Evolutionary conservation across 208 protist genomes (phyloP), one percentile per base, ranked within the genome.

Genomic region (Kentomonas sorsogonicus): DNA sequence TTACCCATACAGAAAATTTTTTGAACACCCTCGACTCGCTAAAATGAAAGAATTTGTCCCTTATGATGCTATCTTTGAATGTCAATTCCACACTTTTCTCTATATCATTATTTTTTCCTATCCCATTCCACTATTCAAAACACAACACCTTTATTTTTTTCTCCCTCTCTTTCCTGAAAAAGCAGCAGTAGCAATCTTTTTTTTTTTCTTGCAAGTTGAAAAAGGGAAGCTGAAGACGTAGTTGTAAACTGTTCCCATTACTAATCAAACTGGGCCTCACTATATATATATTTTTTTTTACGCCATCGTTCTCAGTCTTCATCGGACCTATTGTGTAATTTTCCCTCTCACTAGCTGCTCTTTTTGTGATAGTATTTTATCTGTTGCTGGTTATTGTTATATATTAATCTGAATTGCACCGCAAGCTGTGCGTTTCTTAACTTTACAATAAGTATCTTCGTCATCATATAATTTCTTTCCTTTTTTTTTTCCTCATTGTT

Each of bases 401-500:
- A n/a, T n/a, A n/a, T n/a, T n/a, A n/a, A n/a, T n/a, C n/a, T n/a
- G n/a, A n/a, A n/a, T n/a, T n/a, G n/a, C n/a, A n/a, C n/a, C n/a
- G n/a, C n/a, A n/a, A n/a, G n/a, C n/a, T n/a, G n/a, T 41, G 26
- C 34, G 3, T 43, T 15, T 41, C 5, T 53, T 53, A 33, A 53
- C 6, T 53, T 33, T n/a, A 38, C 7, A 11, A 38, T 11, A 38
- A 5, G 33, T 38, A 38, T 11, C 5, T 38, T 38, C 33, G 11
- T 11, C 5, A 15, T 38, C 5, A 38, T 38, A 26, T 53, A 5
- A 53, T 53, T 53, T n/a, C n/a, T n/a, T n/a, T n/a, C n/a, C n/a
- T n/a, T n/a, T 48, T 53, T 53, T 53, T 53, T 53, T 53, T 30
- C 20, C 20, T 30, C 15, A 7, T 53, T 33, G 6, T 53, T 33